These are phyloP conservation scores for Scytalidium sp. DNA, from an alignment of 2,329 filamentous ascomycete genomes.

Conservation along the genomic window DNA sequence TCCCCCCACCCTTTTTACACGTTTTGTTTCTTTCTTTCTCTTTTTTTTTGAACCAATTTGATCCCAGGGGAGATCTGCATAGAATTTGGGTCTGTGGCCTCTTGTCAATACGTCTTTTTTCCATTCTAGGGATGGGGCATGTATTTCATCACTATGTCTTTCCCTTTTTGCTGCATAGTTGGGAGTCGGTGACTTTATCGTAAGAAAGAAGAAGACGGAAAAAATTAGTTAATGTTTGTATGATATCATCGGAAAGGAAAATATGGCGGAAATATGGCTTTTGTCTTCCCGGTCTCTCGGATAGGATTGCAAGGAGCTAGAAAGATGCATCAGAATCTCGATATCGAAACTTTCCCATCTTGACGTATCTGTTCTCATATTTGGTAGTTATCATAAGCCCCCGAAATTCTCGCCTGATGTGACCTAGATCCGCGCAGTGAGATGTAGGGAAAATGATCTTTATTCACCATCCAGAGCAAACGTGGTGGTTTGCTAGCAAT, in stretches of 20 bases:
- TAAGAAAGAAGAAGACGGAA: neutral
- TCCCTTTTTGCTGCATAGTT: neutral
- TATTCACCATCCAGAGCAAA: too few species aligned
- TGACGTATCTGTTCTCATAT: neutral
- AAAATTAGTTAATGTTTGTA: neutral
- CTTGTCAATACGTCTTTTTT: neutral
- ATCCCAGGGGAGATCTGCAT: neutral
- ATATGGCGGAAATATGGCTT: neutral
- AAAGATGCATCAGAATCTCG: neutral
- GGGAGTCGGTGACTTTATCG: neutral
- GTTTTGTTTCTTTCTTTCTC: neutral
- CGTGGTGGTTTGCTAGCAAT: too few species aligned
- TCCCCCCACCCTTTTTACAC: neutral
- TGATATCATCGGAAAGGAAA: neutral
- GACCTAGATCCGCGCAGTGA: too few species aligned
- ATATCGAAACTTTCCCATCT: neutral
- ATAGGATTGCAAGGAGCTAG: neutral
- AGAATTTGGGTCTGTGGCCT: neutral
- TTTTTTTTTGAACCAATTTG: neutral
- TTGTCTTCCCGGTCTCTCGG: neutral
- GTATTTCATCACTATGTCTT: neutral
- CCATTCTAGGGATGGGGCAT: neutral
- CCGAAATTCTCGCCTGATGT: too few species aligned
- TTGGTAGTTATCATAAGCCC: too few species aligned
- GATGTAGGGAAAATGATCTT: too few species aligned